Evolutionary conservation across 2,329 filamentous ascomycete genomes (phyloP).

Genomic region (Coniosporium tulheliwenetii): DNA sequence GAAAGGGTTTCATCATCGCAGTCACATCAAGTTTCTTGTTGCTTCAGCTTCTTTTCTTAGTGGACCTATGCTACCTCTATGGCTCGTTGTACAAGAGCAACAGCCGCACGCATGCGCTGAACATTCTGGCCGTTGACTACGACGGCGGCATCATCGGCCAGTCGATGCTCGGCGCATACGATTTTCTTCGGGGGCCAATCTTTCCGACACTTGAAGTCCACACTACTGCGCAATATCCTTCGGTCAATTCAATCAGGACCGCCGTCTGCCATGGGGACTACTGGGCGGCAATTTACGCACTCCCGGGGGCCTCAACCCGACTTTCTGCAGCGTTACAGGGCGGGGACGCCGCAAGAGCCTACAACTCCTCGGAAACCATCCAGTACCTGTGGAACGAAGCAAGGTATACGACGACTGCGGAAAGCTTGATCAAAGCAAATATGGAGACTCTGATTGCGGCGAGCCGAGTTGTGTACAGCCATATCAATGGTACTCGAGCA

Average conservation of each 20-base stretch:
- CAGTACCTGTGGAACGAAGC: conserved; percentile 30
- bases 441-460: conserved; percentile 18
- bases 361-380: conserved; percentile 20
- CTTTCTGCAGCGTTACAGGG: conserved; percentile 21
- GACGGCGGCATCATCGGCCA: conserved; percentile 11
- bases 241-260: background rate
- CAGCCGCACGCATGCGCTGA: conserved; percentile 8
- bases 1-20: conserved; percentile 6
- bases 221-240: conserved; percentile 1
- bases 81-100: conserved; percentile 9
- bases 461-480: conserved; percentile 18
- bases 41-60: conserved; percentile 11
- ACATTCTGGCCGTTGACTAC: conserved; percentile 15
- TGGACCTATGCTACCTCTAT: conserved; percentile 11
- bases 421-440: conserved; percentile 16
- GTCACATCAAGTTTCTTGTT: conserved; percentile 2
- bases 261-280: conserved; percentile 12
- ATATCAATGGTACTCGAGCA: conserved; percentile 16
- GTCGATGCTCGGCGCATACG: conserved; percentile 9
- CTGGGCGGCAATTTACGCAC: conserved; percentile 14
- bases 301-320: conserved; percentile 19
- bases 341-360: conserved; percentile 15
- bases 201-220: conserved; percentile 10
- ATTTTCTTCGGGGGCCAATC: conserved; percentile 6
- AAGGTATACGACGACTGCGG: conserved; percentile 23